These are phyloP conservation scores for Phytophthora tentaculata DNA, from an alignment of 352 stramenopile species.

Conservation along the genomic window DNA sequence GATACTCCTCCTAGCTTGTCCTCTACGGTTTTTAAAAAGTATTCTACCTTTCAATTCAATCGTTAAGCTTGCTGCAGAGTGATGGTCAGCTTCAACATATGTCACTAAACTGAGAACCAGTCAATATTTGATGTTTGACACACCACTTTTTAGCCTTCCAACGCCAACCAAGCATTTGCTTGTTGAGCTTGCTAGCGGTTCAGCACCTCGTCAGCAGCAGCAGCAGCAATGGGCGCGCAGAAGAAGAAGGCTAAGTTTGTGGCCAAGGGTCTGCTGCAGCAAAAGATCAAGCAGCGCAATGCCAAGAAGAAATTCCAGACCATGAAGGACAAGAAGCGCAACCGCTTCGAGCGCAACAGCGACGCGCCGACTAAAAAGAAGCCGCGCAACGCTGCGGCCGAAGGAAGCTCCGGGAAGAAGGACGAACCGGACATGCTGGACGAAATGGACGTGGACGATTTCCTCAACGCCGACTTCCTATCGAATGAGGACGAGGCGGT, in stretches of 20 bases:
- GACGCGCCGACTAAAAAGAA: constrained; percentile 68
- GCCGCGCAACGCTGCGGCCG: constrained; percentile 32
- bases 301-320: constrained; percentile 82
- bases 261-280: constrained; percentile 73
- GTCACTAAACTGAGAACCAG: background rate
- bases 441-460: constrained; percentile 90
- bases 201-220: background rate
- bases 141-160: background rate
- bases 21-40: too few species aligned
- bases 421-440: constrained; percentile 84
- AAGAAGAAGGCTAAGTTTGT: constrained; percentile 93
- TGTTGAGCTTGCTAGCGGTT: constrained; percentile 13
- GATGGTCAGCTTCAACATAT: background rate
- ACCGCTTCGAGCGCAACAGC: constrained; percentile 67
- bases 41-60: too few species aligned
- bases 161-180: constrained; percentile 39
- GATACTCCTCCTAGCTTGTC: too few species aligned
- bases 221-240: constrained; percentile 54
- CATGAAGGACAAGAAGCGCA: constrained; percentile 82
- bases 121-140: background rate
- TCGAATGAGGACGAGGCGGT: constrained; percentile 28
- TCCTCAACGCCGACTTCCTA: constrained; percentile 84
- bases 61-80: too few species aligned
- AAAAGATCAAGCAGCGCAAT: constrained; percentile 90
- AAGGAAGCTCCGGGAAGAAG: constrained; percentile 42